Base-by-base conservation (phyloP, 2,329 filamentous ascomycete genomes). In the Alternaria conjuncta region DNA sequence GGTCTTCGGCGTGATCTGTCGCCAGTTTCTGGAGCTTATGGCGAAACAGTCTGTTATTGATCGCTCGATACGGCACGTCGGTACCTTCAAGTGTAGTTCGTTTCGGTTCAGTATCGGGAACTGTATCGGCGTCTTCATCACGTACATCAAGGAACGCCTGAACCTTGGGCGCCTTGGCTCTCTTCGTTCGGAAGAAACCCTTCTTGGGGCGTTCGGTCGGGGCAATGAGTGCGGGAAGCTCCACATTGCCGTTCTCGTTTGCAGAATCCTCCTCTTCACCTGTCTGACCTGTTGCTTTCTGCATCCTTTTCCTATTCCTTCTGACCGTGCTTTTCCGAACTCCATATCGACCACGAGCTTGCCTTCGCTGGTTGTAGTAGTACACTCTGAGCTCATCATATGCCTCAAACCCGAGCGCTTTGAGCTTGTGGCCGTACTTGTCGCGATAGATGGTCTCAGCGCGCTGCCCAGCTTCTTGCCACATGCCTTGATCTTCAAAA, bases 371-470 rank as follows among this genome's bases (percentile, higher is more conserved):
- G 10, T 72, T 64, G 51, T 66, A 69, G 53, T 76, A 75, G 32
- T 70, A 64, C 18, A 69, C 71, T 28, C 71, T 71, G 11, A 80
- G 66, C 43, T 76, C 72, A 15, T 70, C 67, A 36, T 76, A 72
- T 25, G 68, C 71, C 43, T 75, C 72, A 55, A 79, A 76, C 0
- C 73, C 75, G 6, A 78, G 67, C 21, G 86, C 85, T 65, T 87
- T 86, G 21, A 75, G 82, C 43, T 76, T 70, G 56, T 75, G 73
- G 6, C 69, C 65, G 49, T 77, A 81, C n/a, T 85, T 85, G 55
- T 94, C 87, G 63, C 91, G 89, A 62, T 94, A 87, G 1, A 94
- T 94, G 72, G 93, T 89, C 72, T 94, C 91, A 21, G 70, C 78
- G 55, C 75, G 72, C 43, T 73, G 65, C 61, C 72, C 69, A 36